Percentiles rank a stretch among this genome's conserved stretches.
phyloP scores from a whole-genome alignment of 768 basidiomycete genomes.

The Dacryopinax primogenitus region DNA sequence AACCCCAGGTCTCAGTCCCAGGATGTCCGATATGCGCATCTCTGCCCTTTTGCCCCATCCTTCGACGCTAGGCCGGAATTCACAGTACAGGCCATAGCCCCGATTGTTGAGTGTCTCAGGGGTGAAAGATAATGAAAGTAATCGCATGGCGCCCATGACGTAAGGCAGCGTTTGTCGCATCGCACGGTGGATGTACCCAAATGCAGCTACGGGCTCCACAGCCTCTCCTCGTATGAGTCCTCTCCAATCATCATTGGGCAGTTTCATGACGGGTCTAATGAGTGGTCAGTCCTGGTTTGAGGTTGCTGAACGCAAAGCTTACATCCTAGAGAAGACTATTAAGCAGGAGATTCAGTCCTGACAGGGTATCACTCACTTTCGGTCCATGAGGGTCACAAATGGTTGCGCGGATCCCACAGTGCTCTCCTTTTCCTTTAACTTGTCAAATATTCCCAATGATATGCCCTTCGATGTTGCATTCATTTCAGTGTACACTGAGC shows the following conservation, averaged over 20 bases:
- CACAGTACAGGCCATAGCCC: slow-evolving; percentile 71
- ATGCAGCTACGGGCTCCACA: slow-evolving; percentile 56
- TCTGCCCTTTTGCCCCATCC: slow-evolving; percentile 79
- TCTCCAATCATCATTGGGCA: slow-evolving; percentile 60
- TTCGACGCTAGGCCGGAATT: slow-evolving; percentile 69
- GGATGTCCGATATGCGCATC: slow-evolving; percentile 53
- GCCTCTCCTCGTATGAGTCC: slow-evolving; percentile 63
- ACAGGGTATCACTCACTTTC: slow-evolving; percentile 33
- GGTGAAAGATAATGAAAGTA: slow-evolving; percentile 50
- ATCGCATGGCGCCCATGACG: slow-evolving; percentile 61
- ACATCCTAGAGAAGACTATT: slow-evolving; percentile 29
- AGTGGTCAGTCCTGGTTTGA: slow-evolving; percentile 6
- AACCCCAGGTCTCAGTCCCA: slow-evolving; percentile 32
- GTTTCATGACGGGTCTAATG: slow-evolving; percentile 67
- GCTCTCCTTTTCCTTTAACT: slow-evolving; percentile 39
- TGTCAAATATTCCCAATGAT: slow-evolving; percentile 62
- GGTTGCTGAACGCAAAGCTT: slow-evolving; percentile 16
- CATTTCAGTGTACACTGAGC: slow-evolving; percentile 87
- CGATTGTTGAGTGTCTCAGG: slow-evolving; percentile 46
- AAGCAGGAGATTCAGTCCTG: neutral
- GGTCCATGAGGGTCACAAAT: slow-evolving; percentile 73
- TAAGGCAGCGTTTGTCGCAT: slow-evolving; percentile 68
- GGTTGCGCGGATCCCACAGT: slow-evolving; percentile 62
- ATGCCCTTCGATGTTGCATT: slow-evolving; percentile 78
- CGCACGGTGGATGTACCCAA: slow-evolving; percentile 66